Evolutionary conservation across 1,139 yeast species (phyloP).

Genomic region (Candida sojae): DNA sequence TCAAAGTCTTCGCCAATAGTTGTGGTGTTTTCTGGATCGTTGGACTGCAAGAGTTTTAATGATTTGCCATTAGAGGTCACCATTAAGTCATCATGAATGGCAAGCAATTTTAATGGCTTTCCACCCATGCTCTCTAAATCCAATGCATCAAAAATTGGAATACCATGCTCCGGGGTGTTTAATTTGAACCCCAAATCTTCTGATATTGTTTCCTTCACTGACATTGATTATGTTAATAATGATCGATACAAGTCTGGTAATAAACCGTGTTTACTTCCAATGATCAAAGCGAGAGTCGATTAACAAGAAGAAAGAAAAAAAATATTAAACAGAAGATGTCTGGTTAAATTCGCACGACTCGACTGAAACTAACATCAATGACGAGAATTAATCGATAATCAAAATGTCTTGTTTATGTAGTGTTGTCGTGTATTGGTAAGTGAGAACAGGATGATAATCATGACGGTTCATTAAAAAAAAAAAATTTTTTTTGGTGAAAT

Average conservation of each 20-base stretch:
- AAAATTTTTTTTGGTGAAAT: too few species aligned
- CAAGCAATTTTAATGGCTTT: constrained; percentile 27
- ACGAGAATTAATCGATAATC: too few species aligned
- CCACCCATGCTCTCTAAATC: constrained; percentile 21
- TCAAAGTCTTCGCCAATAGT: constrained; percentile 9
- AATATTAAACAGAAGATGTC: too few species aligned
- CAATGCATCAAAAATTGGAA: constrained; percentile 27
- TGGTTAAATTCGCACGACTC: too few species aligned
- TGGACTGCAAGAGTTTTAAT: constrained; percentile 15
- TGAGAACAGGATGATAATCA: too few species aligned
- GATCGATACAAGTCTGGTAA: neutral
- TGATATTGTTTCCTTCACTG: constrained; percentile 29
- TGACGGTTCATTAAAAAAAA: too few species aligned
- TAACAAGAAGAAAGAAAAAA: too few species aligned
- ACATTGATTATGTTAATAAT: constrained; percentile 2
- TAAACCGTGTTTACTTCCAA: too few species aligned
- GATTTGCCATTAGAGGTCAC: constrained; percentile 34
- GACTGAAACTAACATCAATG: too few species aligned
- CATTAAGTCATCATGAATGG: constrained; percentile 28
- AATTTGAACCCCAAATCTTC: constrained; percentile 44
- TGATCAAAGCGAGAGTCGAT: too few species aligned
- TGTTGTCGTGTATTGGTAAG: too few species aligned
- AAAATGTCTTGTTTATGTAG: too few species aligned
- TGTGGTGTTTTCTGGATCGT: constrained; percentile 5
- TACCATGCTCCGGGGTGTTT: constrained; percentile 27